Evolutionary conservation across 768 basidiomycete genomes (phyloP).

Genomic region (Auricularia cornea): DNA sequence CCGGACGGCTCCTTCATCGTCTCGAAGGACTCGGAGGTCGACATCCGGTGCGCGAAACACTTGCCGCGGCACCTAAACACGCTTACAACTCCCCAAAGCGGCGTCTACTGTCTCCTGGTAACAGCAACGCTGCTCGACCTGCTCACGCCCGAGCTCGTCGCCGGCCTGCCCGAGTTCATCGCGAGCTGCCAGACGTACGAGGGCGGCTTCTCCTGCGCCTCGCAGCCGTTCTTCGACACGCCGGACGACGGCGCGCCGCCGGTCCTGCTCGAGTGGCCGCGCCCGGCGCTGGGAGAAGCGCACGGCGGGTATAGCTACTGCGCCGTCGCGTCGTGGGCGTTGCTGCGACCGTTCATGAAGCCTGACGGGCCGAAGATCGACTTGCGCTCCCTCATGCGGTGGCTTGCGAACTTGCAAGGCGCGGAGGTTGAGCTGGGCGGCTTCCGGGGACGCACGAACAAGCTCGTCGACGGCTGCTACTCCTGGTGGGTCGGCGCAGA

Average conservation of each 20-base stretch:
- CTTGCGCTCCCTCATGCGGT: conserved; percentile 53
- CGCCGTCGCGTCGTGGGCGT: conserved; percentile 73
- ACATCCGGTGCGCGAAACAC: conserved; percentile 61
- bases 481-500: conserved; percentile 99
- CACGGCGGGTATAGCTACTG: conserved; percentile 99
- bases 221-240: conserved; percentile 50
- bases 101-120: conserved; percentile 85
- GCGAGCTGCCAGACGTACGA: conserved; percentile 95
- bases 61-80: not conserved
- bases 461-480: conserved; percentile 98
- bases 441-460: conserved; percentile 90
- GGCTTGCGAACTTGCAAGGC: conserved; percentile 85
- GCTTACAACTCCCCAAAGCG: no score
- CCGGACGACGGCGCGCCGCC: conserved; percentile 14
- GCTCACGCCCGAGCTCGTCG: conserved; percentile 79
- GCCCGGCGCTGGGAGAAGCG: conserved; percentile 85
- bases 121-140: conserved; percentile 77
- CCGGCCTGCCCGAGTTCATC: conserved; percentile 69
- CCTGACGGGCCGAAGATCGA: conserved; percentile 36
- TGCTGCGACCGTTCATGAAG: conserved; percentile 50
- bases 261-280: conserved; percentile 34
- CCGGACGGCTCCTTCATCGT: conserved; percentile 91
- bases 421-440: conserved; percentile 77
- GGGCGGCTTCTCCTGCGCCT: conserved; percentile 82
- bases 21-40: conserved; percentile 80